Evolutionary conservation across 768 basidiomycete species (phyloP), one percentile per base, ranked within the genome.

Genomic region (Cyclocybe aegerita): DNA sequence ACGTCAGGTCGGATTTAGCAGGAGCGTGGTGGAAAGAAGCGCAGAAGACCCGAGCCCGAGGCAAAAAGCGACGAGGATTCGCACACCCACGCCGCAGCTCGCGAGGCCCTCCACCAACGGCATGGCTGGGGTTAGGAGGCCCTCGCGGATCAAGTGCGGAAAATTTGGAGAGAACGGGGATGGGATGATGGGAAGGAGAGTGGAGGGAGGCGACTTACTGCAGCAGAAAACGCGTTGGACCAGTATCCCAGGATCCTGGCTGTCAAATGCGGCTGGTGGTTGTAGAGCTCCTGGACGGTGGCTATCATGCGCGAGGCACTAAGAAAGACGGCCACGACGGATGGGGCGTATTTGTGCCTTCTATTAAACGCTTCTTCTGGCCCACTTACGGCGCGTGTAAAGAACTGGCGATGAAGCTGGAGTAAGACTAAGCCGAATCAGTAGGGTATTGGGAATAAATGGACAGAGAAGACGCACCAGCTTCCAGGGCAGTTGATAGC

Each of bases 331-430:
- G 86, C 85, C 9, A 87, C 79, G 9, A 85, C 83, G 7, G 85
- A 87, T 4, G 85, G 83, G 5, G 86, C 85, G 55, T 82, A 85
- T 62, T 74, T 78, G 69, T 86, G 82, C 46, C 70, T 72, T 51
- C 81, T 72, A 49, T 84, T 82, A 63, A 86, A 82, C 1, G 79
- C 74, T 52, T 76, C 73, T 60, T 84, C 82, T 33, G 75, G 78
- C 5, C 73, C 71, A 50, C 77, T 82, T 34, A 87, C 68, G 15
- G 84, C 83, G 44, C 78, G 77, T 15, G 82, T 82, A 62, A 87
- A 86, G 67, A 76, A 86, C n/a, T 78, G 77, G 43, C 85, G 71
- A 63, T 88, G 86, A 31, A 87, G 65, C 59, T 86, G 84, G 10
- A 87, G 72, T 16, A 88, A 70, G 36, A 85, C 85, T 86, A 47